Evolutionary conservation across 371 early-diverging fungal species (phyloP).

Genomic region (Mortierella sp.): DNA sequence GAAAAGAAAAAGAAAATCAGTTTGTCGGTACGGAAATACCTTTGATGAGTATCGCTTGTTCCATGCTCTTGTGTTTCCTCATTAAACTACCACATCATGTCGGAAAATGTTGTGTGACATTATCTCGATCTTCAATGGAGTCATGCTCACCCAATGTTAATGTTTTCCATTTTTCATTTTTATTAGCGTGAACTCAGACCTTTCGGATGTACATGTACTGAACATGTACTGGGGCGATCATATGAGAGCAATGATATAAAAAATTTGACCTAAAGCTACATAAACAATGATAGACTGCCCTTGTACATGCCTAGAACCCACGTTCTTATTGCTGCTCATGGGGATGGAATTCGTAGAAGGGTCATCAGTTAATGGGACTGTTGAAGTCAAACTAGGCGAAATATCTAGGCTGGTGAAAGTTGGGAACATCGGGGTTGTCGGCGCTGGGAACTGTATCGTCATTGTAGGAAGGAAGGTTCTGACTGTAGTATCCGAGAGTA

Average conservation of each 20-base stretch:
- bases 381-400: not conserved
- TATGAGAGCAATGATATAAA: not conserved
- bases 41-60: not conserved
- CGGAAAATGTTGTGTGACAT: not conserved
- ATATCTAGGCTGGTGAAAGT: not conserved
- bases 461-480: not conserved
- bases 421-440: not conserved
- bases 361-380: too few relatives aligned
- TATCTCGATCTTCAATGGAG: not conserved
- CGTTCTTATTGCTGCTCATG: not conserved
- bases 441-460: not conserved
- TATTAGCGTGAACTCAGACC: not conserved
- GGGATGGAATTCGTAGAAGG: too few relatives aligned
- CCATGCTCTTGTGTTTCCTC: too few relatives aligned
- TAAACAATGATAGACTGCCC: not conserved
- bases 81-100: too few relatives aligned
- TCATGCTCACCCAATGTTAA: not conserved
- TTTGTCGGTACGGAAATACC: constrained; percentile 1
- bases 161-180: not conserved
- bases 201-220: too few relatives aligned
- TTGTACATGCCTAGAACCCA: not conserved
- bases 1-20: not conserved
- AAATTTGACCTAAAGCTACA: not conserved
- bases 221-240: not conserved
- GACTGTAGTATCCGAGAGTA: not conserved